Conservation (phyloP, 257 asterid species). For the Ajuga chamaepitys region DNA sequence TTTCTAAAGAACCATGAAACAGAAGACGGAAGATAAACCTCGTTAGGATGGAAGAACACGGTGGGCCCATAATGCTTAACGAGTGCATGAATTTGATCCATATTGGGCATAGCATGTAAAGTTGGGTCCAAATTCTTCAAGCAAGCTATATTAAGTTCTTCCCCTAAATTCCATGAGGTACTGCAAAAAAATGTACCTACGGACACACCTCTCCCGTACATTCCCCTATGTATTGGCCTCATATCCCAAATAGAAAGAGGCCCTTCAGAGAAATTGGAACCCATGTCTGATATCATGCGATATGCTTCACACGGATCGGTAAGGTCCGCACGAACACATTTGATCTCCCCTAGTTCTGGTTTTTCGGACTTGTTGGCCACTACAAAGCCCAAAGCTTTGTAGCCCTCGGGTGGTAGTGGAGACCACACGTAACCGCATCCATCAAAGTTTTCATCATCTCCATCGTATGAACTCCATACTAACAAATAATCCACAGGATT, state of each 20-base stretch:
- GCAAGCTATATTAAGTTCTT: conserved; percentile 51
- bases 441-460: conserved; percentile 38
- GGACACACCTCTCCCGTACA: conserved; percentile 58
- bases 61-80: conserved; percentile 75
- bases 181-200: conserved; percentile 70
- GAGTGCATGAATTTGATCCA: conserved; percentile 66
- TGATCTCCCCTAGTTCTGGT: conserved; percentile 52
- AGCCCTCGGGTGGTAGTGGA: conserved; percentile 73
- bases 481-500: conserved; percentile 63
- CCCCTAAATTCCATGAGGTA: conserved; percentile 24
- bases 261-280: conserved; percentile 30
- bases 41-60: conserved; percentile 76
- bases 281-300: conserved; percentile 29
- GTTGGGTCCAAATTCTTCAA: conserved; percentile 54
- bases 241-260: conserved; percentile 50
- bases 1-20: conserved; percentile 80
- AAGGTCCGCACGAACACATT: conserved; percentile 71
- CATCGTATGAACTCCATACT: conserved; percentile 64
- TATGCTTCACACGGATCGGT: conserved; percentile 59
- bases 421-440: conserved; percentile 62
- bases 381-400: conserved; percentile 68
- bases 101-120: conserved; percentile 75
- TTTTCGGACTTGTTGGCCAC: conserved; percentile 53
- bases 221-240: conserved; percentile 68
- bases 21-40: conserved; percentile 74